Conservation (phyloP, 2,329 filamentous ascomycete species). For the Laburnicola sp. region DNA sequence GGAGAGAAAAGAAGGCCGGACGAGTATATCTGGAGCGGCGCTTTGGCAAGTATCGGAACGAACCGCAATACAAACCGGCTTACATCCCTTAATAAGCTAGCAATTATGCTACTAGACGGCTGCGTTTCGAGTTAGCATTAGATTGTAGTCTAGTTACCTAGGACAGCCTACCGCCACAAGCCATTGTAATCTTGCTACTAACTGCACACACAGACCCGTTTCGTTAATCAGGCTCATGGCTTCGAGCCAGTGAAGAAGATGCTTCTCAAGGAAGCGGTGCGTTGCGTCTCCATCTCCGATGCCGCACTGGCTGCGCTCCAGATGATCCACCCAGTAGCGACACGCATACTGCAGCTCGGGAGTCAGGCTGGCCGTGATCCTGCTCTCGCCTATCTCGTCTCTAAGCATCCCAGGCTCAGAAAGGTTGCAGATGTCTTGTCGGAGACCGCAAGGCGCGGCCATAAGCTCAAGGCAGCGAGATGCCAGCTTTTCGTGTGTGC, state of each 20-base stretch:
- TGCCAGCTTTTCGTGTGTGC: slow-evolving; percentile 32
- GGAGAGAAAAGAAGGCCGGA: too few species aligned
- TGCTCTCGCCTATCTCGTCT: slow-evolving; percentile 9
- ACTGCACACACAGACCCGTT: slow-evolving; percentile 24
- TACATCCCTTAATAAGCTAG: too few species aligned
- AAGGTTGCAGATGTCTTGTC: slow-evolving; percentile 44
- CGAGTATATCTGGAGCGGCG: too few species aligned
- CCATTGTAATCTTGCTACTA: slow-evolving; percentile 17
- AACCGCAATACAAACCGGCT: too few species aligned
- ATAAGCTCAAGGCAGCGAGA: slow-evolving; percentile 40
- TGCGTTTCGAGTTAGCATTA: too few species aligned
- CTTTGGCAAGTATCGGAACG: too few species aligned
- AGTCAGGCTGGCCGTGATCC: slow-evolving; percentile 10
- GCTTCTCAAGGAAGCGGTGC: slow-evolving; percentile 42
- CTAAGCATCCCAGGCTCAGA: slow-evolving; percentile 7
- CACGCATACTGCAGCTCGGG: slow-evolving; percentile 41
- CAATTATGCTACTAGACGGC: too few species aligned
- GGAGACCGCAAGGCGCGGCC: slow-evolving; percentile 29
- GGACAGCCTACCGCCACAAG: slow-evolving; percentile 16
- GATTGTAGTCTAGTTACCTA: neutral
- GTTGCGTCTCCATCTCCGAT: slow-evolving; percentile 30
- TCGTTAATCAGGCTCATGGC: slow-evolving; percentile 43
- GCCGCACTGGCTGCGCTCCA: slow-evolving; percentile 16
- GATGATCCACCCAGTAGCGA: slow-evolving; percentile 41
- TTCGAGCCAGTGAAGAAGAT: slow-evolving; percentile 53